Percentiles rank a stretch among this genome's conserved stretches.
Evolutionary conservation across 371 early-diverging fungal genomes (phyloP).

Genomic region (Mortierella sp.): DNA sequence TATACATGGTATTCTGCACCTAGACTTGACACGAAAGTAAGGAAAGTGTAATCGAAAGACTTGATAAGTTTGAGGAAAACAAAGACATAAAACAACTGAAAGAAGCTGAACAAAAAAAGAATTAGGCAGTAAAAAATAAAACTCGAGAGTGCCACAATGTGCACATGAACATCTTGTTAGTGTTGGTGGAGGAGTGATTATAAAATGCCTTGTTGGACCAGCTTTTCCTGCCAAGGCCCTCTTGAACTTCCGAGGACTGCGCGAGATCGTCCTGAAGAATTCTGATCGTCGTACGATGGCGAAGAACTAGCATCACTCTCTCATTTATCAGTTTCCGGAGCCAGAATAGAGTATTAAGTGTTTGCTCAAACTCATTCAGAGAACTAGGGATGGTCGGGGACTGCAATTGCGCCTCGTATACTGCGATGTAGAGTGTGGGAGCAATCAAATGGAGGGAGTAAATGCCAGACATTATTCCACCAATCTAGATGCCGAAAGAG

Average conservation of each 20-base stretch:
- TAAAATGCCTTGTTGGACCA: background rate
- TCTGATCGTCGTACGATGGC: background rate
- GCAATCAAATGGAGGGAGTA: slow-evolving; percentile 6
- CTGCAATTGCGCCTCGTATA: background rate
- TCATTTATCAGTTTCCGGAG: background rate
- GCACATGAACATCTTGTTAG: too few species aligned
- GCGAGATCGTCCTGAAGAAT: background rate
- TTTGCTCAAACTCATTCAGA: background rate
- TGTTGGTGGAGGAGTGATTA: background rate
- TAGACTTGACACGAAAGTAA: too few species aligned
- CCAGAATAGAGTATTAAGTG: background rate
- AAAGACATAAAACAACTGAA: too few species aligned
- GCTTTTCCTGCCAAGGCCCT: background rate
- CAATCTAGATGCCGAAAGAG: slow-evolving; percentile 2
- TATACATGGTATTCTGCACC: too few species aligned
- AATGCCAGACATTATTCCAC: background rate
- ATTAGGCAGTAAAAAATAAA: too few species aligned
- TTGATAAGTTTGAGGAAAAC: too few species aligned
- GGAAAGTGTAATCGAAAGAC: too few species aligned
- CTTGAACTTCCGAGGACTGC: background rate
- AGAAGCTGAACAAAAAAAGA: too few species aligned
- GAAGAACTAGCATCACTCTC: background rate
- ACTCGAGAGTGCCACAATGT: too few species aligned
- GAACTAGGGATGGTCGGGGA: background rate
- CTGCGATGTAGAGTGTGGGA: slow-evolving; percentile 2